Evolutionary conservation across 2,329 filamentous ascomycete genomes (phyloP), one percentile per base, ranked within the genome.

Genomic region (Cladosporium halotolerans): DNA sequence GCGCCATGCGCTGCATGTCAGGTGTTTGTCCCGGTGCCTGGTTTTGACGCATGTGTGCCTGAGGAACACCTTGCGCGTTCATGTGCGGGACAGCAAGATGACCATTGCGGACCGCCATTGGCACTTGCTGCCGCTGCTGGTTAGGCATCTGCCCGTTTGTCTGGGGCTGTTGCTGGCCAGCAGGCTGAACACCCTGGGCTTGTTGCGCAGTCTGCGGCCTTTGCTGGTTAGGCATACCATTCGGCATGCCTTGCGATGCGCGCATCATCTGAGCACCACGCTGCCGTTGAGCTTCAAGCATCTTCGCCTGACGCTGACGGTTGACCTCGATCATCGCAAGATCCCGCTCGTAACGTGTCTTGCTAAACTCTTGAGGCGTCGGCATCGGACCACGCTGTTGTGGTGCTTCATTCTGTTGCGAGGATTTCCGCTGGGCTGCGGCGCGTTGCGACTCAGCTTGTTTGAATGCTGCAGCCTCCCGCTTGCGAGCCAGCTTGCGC

Each of bases 401-500:
- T 19, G 56, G 53, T 13, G 54, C 54, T n/a, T 67, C 65, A n/a
- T 56, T 58, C 48, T 65, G 62, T 11, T 54, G 52, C 10, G 52
- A 38, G 5, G 83, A 79, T 70, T 96, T 96, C 52, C 93, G 84
- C 69, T 89, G 83, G 32, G 87, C 86, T 45, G 89, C 88, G 53
- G 89, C 81, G 63, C 76, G 77, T 70, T 68, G 70, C 78, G 76
- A 78, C 66, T 96, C 89, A 65, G 92, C 87, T 67, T 93, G 88
- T 74, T 97, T 97, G 66, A 93, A 89, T 28, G 83, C 75, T 23
- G 82, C 79, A 9, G 87, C 86, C 72, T 99, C 93, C 23, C 92
- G 83, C 72, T 96, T 97, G 76, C 96, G 95, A 1, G 91, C 91
- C 45, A 96, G 71, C 68, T 97, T 99, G 40, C 91, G 83, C 89